phyloP scores from a whole-genome alignment of 73 alveolate species.

The Uronychia setigera region DNA sequence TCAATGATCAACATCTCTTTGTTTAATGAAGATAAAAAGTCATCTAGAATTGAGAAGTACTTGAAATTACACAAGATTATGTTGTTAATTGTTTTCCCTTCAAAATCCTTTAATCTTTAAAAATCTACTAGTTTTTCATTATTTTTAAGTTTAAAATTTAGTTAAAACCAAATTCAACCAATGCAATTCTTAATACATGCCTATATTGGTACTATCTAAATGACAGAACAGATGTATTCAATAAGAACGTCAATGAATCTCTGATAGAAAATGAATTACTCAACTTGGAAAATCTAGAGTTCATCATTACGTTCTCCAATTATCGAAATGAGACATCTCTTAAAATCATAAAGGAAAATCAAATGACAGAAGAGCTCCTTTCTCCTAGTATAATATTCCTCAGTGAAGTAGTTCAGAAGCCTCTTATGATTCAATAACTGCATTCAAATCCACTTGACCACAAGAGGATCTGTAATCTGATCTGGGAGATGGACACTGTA shows the following conservation, averaged over 20 bases:
- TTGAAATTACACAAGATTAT: too few species aligned
- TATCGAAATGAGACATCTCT: background rate
- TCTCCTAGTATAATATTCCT: background rate
- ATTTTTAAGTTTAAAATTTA: too few species aligned
- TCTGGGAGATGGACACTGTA: background rate
- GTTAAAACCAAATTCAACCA: slow-evolving; percentile 1
- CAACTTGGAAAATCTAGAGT: background rate
- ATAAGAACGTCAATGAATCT: background rate
- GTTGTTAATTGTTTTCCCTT: too few species aligned
- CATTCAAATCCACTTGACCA: slow-evolving; percentile 6
- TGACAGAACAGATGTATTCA: slow-evolving; percentile 30
- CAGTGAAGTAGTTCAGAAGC: background rate
- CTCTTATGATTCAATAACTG: background rate
- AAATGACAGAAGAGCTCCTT: background rate
- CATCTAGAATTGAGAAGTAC: too few species aligned
- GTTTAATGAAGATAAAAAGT: too few species aligned
- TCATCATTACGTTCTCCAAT: background rate
- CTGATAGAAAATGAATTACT: background rate
- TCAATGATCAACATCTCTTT: too few species aligned
- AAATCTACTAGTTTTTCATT: too few species aligned
- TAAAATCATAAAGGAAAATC: background rate
- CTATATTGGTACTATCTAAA: background rate
- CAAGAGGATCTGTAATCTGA: background rate
- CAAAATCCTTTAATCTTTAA: too few species aligned
- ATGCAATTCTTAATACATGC: background rate